Base-by-base conservation (phyloP, 2,329 filamentous ascomycete species). In the Aureobasidium melanogenum region DNA sequence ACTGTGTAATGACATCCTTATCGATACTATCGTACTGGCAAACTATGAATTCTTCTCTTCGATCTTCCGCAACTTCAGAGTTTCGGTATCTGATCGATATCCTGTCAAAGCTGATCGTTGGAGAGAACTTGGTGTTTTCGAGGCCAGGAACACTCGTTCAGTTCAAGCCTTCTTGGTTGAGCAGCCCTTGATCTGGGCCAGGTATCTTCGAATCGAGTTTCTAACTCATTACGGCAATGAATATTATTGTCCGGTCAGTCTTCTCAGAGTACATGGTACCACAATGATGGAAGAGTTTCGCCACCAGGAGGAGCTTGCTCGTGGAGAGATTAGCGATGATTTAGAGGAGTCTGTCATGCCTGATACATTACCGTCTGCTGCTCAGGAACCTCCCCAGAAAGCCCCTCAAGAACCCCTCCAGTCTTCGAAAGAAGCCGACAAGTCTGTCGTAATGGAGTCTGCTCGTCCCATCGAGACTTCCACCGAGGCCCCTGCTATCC, bases 41-140 rank as follows among this genome's bases (percentile, higher is more conserved):
- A 99, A 99, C 72, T 99, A 95, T 69, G 94, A 99, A 73, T 99
- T 99, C 78, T 99, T 99, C 79, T 96, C 91, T 60, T 97, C 91
- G 71, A 97, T 96, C 82, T 89, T 97, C 68, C 88, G 91, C 58
- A 88, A 87, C 51, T 97, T 99, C 73, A 84, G 89, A 56, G 85
- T 97, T 67, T 95, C 90, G 71, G 93, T 97, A 51, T 95, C 92
- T 62, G 94, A 97, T 75, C 86, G 91, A 61, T 97, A 97, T 73
- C 94, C 94, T 0, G 89, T 94, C 59, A 97, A 97, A 74, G 75
- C 84, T 61, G 92, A 96, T 54, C 90, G 94, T 67, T 99, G 94
- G 94, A 91, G 88, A 66, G 86, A 91, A 46, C 73, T 97, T 48
- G 94, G 91, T 7, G 88, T 86, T 0, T 97, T 94, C 66, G 90